phyloP scores from a whole-genome alignment of 805 yeast genomes.

The Candida maris region DNA sequence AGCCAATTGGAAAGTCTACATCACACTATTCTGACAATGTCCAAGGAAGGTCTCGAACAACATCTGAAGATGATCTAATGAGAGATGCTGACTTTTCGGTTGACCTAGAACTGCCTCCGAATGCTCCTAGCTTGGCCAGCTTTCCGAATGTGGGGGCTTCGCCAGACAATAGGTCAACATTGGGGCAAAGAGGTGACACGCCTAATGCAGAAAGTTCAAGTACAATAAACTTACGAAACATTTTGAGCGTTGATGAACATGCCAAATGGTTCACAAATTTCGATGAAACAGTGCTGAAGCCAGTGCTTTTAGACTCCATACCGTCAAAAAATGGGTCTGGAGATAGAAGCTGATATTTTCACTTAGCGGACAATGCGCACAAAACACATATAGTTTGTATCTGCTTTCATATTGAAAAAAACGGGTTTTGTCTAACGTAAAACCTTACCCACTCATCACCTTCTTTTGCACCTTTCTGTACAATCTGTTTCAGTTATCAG shows the following conservation, averaged over 20 bases:
- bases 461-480: no score
- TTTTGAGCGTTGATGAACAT: constrained; percentile 55
- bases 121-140: constrained; percentile 19
- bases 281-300: constrained; percentile 91
- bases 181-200: constrained; percentile 2
- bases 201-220: constrained; percentile 1
- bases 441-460: neutral
- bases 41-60: constrained; percentile 22
- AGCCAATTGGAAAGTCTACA: neutral
- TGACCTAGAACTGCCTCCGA: constrained; percentile 34
- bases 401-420: no score
- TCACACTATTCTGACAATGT: constrained; percentile 21
- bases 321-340: constrained; percentile 25
- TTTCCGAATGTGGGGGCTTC: constrained; percentile 16
- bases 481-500: no score
- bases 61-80: constrained; percentile 27
- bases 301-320: constrained; percentile 71
- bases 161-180: constrained; percentile 9
- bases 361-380: no score
- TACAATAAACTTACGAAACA: constrained; percentile 27
- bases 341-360: constrained; percentile 8
- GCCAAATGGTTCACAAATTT: constrained; percentile 90
- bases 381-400: no score
- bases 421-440: no score
- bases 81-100: constrained; percentile 32